phyloP scores from a whole-genome alignment of 2,329 filamentous ascomycete species.

The Blastomyces parvus region DNA sequence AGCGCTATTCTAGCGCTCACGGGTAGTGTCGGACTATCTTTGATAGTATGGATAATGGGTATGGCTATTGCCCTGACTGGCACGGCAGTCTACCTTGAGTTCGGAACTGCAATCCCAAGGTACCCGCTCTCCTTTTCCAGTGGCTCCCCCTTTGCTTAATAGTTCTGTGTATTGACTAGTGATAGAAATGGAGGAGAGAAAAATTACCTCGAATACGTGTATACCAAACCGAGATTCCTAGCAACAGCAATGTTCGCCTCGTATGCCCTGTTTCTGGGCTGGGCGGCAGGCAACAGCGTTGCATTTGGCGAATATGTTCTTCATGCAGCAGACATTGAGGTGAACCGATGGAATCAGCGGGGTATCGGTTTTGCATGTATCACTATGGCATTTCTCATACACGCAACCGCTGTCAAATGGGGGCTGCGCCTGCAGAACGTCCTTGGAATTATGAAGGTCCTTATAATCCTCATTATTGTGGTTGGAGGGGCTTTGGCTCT shows the following conservation, averaged over 20 bases:
- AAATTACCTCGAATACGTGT: constrained; percentile 47
- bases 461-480: constrained; percentile 42
- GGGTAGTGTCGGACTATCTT: constrained; percentile 38
- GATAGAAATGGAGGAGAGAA: constrained; percentile 43
- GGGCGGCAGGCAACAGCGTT: constrained; percentile 45
- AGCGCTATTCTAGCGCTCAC: constrained; percentile 37
- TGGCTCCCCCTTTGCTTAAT: neutral
- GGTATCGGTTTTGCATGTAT: constrained; percentile 41
- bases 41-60: constrained; percentile 44
- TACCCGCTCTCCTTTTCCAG: constrained; percentile 14
- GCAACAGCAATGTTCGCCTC: constrained; percentile 47
- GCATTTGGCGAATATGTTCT: constrained; percentile 45
- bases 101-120: constrained; percentile 42
- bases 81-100: constrained; percentile 40
- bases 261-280: constrained; percentile 43
- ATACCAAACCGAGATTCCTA: constrained; percentile 42
- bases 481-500: constrained; percentile 35
- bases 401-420: constrained; percentile 39
- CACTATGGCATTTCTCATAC: constrained; percentile 40
- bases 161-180: neutral
- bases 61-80: constrained; percentile 40
- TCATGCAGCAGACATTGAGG: constrained; percentile 36
- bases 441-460: constrained; percentile 42
- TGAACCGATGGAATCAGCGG: constrained; percentile 43
- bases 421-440: constrained; percentile 43